Conservation (phyloP, 2,329 filamentous ascomycete genomes). For the Ambrosiella cleistominuta region DNA sequence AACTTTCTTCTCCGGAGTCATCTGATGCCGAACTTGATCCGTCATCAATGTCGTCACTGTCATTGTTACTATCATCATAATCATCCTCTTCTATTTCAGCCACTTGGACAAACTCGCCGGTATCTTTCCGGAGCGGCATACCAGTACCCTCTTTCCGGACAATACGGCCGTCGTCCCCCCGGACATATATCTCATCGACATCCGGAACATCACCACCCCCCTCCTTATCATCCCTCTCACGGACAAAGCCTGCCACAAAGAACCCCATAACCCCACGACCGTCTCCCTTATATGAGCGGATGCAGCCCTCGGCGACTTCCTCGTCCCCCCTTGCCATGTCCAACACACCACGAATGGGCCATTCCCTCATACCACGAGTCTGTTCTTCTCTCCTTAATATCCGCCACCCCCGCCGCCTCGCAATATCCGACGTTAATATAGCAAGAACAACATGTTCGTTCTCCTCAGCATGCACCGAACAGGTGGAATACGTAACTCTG, state of each 20-base stretch:
- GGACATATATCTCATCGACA: conserved; percentile 31
- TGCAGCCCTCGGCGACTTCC: conserved; percentile 52
- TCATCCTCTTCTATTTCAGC: conserved; percentile 14
- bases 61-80: conserved; percentile 4
- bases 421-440: conserved; percentile 51
- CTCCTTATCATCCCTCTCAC: conserved; percentile 25
- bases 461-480: conserved; percentile 71
- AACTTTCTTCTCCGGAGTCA: not conserved
- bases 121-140: conserved; percentile 23
- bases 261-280: conserved; percentile 82
- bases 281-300: conserved; percentile 66
- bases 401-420: conserved; percentile 53
- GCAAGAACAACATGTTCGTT: conserved; percentile 72
- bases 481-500: conserved; percentile 82
- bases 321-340: conserved; percentile 32
- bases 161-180: conserved; percentile 30
- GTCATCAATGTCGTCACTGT: not conserved
- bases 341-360: conserved; percentile 48
- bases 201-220: conserved; percentile 1
- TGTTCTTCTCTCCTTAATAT: conserved; percentile 58
- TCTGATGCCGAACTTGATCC: conserved; percentile 6
- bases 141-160: conserved; percentile 24
- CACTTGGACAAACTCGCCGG: conserved; percentile 16
- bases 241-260: conserved; percentile 76
- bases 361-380: conserved; percentile 55